Evolutionary conservation across 2,329 filamentous ascomycete genomes (phyloP).

Genomic region (Tolypocladium ophioglossoides): DNA sequence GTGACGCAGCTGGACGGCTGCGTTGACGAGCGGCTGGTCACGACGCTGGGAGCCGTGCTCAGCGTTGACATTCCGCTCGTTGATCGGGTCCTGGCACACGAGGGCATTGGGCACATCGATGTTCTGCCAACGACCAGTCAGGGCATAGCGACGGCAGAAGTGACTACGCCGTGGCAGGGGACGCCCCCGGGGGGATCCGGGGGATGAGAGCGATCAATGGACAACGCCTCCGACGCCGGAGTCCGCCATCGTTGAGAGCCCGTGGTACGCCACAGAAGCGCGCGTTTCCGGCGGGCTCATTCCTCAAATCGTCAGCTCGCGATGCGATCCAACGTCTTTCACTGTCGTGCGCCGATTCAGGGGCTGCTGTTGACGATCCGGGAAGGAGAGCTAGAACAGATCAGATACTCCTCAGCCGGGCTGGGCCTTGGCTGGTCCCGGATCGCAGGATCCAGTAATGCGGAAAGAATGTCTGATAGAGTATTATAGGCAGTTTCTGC

Average conservation of each 20-base stretch:
- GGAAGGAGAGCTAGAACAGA: not conserved
- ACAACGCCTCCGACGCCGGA: not conserved
- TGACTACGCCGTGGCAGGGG: not conserved
- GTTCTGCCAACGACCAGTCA: not conserved
- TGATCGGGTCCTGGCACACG: not conserved
- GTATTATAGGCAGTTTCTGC: too few relatives aligned
- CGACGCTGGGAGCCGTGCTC: not conserved
- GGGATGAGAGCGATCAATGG: not conserved
- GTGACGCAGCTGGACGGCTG: slow-evolving; percentile 1
- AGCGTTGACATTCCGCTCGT: slow-evolving; percentile 1
- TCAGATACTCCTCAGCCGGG: not conserved
- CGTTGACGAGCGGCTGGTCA: not conserved
- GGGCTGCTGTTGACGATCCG: not conserved
- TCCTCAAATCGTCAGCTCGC: too few relatives aligned
- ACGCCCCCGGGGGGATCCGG: too few relatives aligned
- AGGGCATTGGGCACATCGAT: slow-evolving; percentile 1
- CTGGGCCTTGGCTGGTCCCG: not conserved
- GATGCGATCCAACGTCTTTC: too few relatives aligned
- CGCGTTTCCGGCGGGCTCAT: too few relatives aligned
- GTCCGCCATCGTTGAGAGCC: not conserved
- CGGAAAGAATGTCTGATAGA: too few relatives aligned
- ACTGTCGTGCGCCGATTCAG: too few relatives aligned
- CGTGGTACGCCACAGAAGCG: not conserved
- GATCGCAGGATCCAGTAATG: not conserved
- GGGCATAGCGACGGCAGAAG: not conserved